Conservation (phyloP, 306 rosid species). For the Trichosanthes truncata region DNA sequence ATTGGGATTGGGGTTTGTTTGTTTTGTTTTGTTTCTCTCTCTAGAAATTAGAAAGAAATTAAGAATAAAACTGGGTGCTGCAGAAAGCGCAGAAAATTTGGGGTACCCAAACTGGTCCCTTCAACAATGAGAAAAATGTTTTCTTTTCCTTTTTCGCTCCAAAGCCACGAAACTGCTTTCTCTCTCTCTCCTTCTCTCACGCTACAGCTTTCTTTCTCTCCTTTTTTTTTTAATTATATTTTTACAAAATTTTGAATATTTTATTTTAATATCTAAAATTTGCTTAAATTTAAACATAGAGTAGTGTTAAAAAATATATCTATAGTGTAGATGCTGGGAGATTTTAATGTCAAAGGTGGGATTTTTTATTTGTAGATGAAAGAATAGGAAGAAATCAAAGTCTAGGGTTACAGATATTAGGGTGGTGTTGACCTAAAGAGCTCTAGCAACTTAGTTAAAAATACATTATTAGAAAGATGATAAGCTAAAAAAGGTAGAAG, state of each 20-base stretch:
- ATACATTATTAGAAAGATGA: no score
- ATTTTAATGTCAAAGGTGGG: background rate
- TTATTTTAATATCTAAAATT: background rate
- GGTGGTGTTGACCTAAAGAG: background rate
- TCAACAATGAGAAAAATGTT: background rate
- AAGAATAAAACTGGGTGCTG: conserved; percentile 22
- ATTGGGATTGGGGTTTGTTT: background rate
- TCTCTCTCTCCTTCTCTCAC: background rate
- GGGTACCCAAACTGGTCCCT: conserved; percentile 15
- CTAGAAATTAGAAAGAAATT: background rate
- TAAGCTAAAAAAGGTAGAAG: no score
- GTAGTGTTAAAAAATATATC: background rate
- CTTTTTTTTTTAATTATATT: no score
- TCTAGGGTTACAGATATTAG: background rate
- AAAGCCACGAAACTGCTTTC: background rate
- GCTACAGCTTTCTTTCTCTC: background rate
- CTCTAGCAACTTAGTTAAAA: background rate
- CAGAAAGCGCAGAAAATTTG: conserved; percentile 11
- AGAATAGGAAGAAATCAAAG: background rate
- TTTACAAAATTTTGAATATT: background rate
- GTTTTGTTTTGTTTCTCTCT: background rate
- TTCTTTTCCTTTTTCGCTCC: background rate
- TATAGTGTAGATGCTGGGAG: background rate
- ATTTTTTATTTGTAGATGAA: background rate
- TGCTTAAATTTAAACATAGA: background rate